These are phyloP conservation scores for Suhomyces maxii DNA, from an alignment of 1,139 yeast genomes.

Conservation along the genomic window DNA sequence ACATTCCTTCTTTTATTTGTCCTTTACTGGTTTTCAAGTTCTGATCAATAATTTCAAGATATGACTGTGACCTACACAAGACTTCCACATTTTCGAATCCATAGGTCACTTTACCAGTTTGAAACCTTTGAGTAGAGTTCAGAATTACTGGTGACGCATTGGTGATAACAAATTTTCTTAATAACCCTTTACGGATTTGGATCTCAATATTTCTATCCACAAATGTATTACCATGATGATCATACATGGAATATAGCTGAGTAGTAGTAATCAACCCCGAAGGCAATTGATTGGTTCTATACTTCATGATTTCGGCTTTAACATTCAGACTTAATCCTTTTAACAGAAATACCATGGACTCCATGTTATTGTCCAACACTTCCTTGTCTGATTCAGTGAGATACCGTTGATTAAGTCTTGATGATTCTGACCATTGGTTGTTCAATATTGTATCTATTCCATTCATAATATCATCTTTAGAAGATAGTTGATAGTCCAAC, in stretches of 20 bases:
- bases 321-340: conserved; percentile 33
- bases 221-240: conserved; percentile 42
- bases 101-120: conserved; percentile 39
- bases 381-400: conserved; percentile 15
- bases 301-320: conserved; percentile 42
- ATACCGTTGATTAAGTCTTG: conserved; percentile 25
- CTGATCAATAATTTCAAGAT: conserved; percentile 19
- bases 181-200: conserved; percentile 31
- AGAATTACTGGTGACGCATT: conserved; percentile 49
- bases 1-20: conserved; percentile 1
- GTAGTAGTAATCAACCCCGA: conserved; percentile 37
- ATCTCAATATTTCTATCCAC: conserved; percentile 44
- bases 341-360: conserved; percentile 35
- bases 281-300: conserved; percentile 34
- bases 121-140: conserved; percentile 34
- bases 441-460: conserved; percentile 37
- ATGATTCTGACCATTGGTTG: conserved; percentile 44
- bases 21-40: conserved; percentile 10
- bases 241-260: conserved; percentile 45
- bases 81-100: conserved; percentile 49
- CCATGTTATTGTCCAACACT: conserved; percentile 17
- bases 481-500: conserved; percentile 40
- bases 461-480: conserved; percentile 29
- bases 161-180: conserved; percentile 42
- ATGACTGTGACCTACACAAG: conserved; percentile 29